Evolutionary conservation across 2,329 filamentous ascomycete genomes (phyloP).

Genomic region (Zopfia rhizophila): DNA sequence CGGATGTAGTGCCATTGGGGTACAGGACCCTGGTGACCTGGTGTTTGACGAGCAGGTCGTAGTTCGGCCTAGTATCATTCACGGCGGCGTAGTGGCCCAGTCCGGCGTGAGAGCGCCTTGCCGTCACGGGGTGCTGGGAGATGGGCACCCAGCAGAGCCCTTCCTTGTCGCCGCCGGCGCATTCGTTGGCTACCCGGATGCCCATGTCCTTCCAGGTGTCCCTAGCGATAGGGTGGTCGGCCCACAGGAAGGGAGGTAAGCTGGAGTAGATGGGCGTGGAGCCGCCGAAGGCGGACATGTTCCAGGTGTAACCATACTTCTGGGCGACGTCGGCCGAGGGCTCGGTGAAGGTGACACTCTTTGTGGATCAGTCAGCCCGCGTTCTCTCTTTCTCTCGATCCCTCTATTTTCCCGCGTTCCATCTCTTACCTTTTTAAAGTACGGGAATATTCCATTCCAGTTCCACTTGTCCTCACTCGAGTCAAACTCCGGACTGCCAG

Average conservation of each 20-base stretch:
- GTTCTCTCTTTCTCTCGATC: too few species aligned
- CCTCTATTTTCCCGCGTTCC: too few species aligned
- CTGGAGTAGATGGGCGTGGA: constrained; percentile 13
- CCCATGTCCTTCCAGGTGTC: constrained; percentile 17
- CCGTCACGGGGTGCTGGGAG: constrained; percentile 11
- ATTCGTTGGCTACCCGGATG: constrained; percentile 7
- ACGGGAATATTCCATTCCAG: constrained; percentile 26
- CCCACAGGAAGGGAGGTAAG: constrained; percentile 17
- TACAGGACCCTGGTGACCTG: neutral
- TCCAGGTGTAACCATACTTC: constrained; percentile 21
- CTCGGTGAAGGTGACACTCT: neutral
- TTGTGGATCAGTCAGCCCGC: too few species aligned
- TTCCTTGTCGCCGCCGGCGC: constrained; percentile 14
- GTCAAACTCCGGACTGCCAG: constrained; percentile 11
- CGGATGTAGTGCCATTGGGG: constrained; percentile 1
- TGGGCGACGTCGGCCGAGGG: neutral
- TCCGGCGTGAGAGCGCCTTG: neutral
- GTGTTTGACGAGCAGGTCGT: neutral
- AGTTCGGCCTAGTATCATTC: neutral
- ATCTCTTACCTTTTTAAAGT: constrained; percentile 29
- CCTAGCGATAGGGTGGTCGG: neutral
- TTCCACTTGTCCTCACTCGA: constrained; percentile 23
- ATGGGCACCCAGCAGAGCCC: constrained; percentile 17
- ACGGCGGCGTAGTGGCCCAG: neutral
- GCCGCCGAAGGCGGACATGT: constrained; percentile 12